A percentile compares a stretch with the other conserved stretches of the same genome.
Conservation (phyloP, 2,329 filamentous ascomycete species). For the Lomentospora prolificans region DNA sequence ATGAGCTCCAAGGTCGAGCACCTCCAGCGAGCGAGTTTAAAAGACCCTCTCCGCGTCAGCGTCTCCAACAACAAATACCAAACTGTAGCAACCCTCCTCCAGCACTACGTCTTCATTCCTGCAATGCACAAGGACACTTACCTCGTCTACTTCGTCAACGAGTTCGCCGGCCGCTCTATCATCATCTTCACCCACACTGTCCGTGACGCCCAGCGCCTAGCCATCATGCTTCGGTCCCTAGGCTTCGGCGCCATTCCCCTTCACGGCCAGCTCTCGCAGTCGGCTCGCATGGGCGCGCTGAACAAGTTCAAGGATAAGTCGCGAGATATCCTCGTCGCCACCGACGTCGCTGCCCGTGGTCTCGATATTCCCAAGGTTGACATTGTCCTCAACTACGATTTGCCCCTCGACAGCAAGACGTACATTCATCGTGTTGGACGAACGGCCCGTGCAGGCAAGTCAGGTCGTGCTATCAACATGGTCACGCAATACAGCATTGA, state of each 20-base stretch:
- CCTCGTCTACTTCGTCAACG: conserved; percentile 76
- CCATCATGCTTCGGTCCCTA: conserved; percentile 71
- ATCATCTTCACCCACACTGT: conserved; percentile 93
- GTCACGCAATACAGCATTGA: conserved; percentile 85
- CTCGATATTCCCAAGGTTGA: conserved; percentile 90
- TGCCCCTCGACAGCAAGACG: conserved; percentile 78
- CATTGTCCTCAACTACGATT: conserved; percentile 74
- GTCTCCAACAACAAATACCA: conserved; percentile 80
- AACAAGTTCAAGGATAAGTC: conserved; percentile 78
- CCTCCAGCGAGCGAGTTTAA: conserved; percentile 78
- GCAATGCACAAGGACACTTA: conserved; percentile 84
- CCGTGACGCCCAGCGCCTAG: conserved; percentile 77
- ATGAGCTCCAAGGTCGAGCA: conserved; percentile 91
- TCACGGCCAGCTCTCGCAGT: conserved; percentile 86
- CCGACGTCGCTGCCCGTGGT: conserved; percentile 87
- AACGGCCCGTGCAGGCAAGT: conserved; percentile 78
- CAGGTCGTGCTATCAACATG: conserved; percentile 68
- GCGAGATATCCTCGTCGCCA: conserved; percentile 83
- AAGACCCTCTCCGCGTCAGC: conserved; percentile 73
- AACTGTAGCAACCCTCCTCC: conserved; percentile 79
- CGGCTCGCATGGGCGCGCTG: conserved; percentile 73
- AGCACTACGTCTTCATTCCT: conserved; percentile 79
- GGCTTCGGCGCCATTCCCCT: conserved; percentile 88
- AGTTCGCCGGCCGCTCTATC: conserved; percentile 73
- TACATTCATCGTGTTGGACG: conserved; percentile 86